Conservation (phyloP, 1,284 basidiomycete species). For the Tylopilus sp. region DNA sequence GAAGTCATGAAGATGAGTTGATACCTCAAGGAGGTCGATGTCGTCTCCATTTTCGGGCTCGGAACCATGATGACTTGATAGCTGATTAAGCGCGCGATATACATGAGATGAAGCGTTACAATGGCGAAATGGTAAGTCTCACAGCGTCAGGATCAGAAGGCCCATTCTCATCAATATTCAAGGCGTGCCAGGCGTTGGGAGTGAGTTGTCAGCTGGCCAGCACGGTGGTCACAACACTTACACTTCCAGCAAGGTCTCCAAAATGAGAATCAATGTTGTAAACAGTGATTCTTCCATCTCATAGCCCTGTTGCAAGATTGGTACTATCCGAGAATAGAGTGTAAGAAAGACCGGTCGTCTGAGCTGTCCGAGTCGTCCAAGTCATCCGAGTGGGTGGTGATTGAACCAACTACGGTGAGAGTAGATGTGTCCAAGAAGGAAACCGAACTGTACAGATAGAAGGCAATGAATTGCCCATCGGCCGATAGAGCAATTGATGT, state of each 20-base stretch:
- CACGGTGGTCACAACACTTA: neutral
- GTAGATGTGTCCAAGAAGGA: neutral
- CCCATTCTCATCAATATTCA: too few relatives aligned
- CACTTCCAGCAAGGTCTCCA: neutral
- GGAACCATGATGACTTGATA: too few relatives aligned
- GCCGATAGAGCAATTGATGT: neutral
- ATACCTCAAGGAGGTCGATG: too few relatives aligned
- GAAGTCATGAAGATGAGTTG: too few relatives aligned
- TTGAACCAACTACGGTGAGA: neutral
- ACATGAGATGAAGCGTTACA: too few relatives aligned
- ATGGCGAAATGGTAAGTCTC: neutral
- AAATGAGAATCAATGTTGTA: neutral
- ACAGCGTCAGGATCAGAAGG: neutral
- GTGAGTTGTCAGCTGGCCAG: neutral
- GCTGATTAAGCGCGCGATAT: too few relatives aligned
- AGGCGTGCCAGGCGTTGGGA: neutral
- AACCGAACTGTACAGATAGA: neutral
- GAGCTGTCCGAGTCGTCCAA: too few relatives aligned
- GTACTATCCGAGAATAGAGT: neutral
- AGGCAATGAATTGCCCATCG: neutral
- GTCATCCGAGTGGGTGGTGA: neutral
- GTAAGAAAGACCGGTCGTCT: too few relatives aligned
- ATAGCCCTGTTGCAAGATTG: neutral
- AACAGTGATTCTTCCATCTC: neutral
- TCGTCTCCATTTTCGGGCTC: too few relatives aligned